Percentiles rank a stretch among this genome's conserved stretches.
Evolutionary conservation across 495 filamentous ascomycete species (phyloP).

Genomic region (Talaromyces nanjingensis): DNA sequence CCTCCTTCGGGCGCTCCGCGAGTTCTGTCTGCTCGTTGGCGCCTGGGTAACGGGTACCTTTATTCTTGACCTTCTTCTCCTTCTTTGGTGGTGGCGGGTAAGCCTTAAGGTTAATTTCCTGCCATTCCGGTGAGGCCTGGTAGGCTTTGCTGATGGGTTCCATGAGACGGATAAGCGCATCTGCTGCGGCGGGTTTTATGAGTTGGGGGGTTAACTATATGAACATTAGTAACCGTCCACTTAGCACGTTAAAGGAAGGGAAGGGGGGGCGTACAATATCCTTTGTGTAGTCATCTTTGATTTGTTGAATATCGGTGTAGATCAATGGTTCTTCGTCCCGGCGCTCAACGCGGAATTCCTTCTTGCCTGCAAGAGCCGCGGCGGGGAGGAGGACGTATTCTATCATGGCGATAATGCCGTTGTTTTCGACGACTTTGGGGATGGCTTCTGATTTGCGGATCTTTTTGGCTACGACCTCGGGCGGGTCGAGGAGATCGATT

Average conservation of each 20-base stretch:
- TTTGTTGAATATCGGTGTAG: conserved; percentile 62
- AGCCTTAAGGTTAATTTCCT: conserved; percentile 70
- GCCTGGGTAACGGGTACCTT: conserved; percentile 61
- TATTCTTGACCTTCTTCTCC: conserved; percentile 74
- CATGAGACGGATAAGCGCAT: conserved; percentile 63
- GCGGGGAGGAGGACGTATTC: conserved; percentile 80
- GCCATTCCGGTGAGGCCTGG: conserved; percentile 67
- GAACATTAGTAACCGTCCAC: conserved; percentile 16
- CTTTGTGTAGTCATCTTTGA: conserved; percentile 71
- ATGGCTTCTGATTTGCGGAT: conserved; percentile 72
- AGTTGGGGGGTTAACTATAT: conserved; percentile 72
- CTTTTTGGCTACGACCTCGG: conserved; percentile 69
- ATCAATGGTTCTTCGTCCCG: conserved; percentile 63
- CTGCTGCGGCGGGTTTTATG: conserved; percentile 69
- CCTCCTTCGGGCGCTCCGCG: background rate
- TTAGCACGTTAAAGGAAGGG: background rate
- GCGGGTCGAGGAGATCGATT: conserved; percentile 80
- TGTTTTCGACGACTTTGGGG: conserved; percentile 71
- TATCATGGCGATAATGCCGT: conserved; percentile 76
- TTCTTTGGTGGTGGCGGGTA: conserved; percentile 75
- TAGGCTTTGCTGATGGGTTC: conserved; percentile 68
- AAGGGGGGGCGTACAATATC: conserved; percentile 56
- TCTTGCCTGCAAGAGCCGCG: conserved; percentile 27
- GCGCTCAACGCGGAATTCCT: conserved; percentile 34
- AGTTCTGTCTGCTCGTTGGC: background rate